Percentiles rank a stretch among this genome's conserved stretches.
phyloP scores from a whole-genome alignment of 805 yeast genomes.

The Candida silvatica region DNA sequence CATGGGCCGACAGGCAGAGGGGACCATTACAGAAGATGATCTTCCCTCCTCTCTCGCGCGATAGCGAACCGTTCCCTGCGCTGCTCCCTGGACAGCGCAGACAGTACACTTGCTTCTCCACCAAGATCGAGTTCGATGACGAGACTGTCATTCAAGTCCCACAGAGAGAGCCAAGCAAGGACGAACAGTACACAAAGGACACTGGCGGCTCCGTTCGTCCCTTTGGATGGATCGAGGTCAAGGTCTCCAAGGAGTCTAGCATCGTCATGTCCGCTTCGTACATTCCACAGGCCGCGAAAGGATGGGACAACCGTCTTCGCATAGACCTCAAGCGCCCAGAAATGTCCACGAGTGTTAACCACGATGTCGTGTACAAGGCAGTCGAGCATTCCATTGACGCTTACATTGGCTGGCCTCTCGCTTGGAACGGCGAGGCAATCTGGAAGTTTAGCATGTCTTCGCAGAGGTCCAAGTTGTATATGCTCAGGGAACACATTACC shows the following conservation, averaged over 20 bases:
- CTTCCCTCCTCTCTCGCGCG: slow-evolving; percentile 59
- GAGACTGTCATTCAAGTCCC: slow-evolving; percentile 71
- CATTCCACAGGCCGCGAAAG: slow-evolving; percentile 38
- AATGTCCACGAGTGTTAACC: slow-evolving; percentile 78
- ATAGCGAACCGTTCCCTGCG: slow-evolving; percentile 31
- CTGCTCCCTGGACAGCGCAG: slow-evolving; percentile 45
- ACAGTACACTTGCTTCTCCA: slow-evolving; percentile 44
- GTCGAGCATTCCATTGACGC: slow-evolving; percentile 46
- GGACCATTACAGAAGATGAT: slow-evolving; percentile 53
- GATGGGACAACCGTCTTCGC: slow-evolving; percentile 45
- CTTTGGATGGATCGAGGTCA: slow-evolving; percentile 89
- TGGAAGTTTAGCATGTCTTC: slow-evolving; percentile 60
- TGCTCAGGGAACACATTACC: slow-evolving; percentile 76
- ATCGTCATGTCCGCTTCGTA: slow-evolving; percentile 39
- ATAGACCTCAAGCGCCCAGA: slow-evolving; percentile 48
- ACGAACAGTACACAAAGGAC: slow-evolving; percentile 22
- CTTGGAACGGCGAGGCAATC: slow-evolving; percentile 71
- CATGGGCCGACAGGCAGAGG: slow-evolving; percentile 92
- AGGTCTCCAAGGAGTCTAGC: slow-evolving; percentile 44
- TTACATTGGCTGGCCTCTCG: slow-evolving; percentile 59
- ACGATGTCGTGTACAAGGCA: slow-evolving; percentile 66
- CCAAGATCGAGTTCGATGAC: slow-evolving; percentile 52
- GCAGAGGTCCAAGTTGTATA: slow-evolving; percentile 45
- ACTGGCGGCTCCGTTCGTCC: slow-evolving; percentile 37
- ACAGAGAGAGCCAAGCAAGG: slow-evolving; percentile 77